Percentiles rank a stretch among this genome's conserved stretches.
phyloP scores from a whole-genome alignment of 176 grass and related monocot genomes.

The Phragmites australis region DNA sequence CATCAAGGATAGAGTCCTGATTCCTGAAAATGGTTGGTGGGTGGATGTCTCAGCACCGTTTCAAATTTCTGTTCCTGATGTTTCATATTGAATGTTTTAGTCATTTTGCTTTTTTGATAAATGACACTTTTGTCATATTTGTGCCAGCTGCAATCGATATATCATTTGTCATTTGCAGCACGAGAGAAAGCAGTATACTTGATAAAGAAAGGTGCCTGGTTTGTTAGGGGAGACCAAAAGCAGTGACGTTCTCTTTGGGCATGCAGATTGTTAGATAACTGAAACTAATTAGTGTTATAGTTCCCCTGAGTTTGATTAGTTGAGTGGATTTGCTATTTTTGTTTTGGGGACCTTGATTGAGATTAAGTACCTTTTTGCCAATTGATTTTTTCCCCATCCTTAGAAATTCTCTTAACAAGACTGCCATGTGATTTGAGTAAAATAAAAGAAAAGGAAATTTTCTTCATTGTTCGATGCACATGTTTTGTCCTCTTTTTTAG shows the following conservation, averaged over 20 bases:
- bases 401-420: background rate
- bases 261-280: constrained; percentile 26
- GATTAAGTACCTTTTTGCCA: background rate
- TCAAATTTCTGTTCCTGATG: constrained; percentile 5
- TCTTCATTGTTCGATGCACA: constrained; percentile 14
- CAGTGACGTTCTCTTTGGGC: constrained; percentile 2
- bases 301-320: background rate
- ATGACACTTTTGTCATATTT: background rate
- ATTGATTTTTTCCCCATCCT: background rate
- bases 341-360: background rate
- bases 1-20: constrained; percentile 5
- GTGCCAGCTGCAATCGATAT: constrained; percentile 11
- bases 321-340: constrained; percentile 17
- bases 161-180: constrained; percentile 28
- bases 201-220: constrained; percentile 8
- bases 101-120: constrained; percentile 14
- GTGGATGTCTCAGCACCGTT: background rate
- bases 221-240: background rate
- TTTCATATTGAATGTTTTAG: background rate
- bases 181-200: constrained; percentile 5
- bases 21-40: constrained; percentile 5
- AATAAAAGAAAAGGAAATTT: background rate
- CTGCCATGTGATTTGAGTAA: constrained; percentile 21
- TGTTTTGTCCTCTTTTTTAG: constrained; percentile 32
- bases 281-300: background rate